These are phyloP conservation scores for Starmerella scarabaei DNA, from an alignment of 805 yeast genomes.

Conservation along the genomic window DNA sequence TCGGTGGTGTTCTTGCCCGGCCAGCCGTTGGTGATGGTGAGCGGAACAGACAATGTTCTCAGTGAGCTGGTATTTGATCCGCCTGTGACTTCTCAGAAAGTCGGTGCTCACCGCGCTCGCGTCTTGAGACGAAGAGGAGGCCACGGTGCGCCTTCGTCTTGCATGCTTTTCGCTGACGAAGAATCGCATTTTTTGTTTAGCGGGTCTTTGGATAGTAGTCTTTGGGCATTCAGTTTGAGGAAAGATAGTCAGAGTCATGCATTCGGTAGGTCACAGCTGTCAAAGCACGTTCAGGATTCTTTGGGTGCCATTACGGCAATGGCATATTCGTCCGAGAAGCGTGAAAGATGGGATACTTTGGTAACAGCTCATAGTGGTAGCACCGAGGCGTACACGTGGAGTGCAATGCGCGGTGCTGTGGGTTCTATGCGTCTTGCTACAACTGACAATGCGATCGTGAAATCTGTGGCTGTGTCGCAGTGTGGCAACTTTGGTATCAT, in stretches of 20 bases:
- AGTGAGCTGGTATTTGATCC: constrained; percentile 93
- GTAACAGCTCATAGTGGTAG: constrained; percentile 80
- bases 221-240: constrained; percentile 86
- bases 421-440: constrained; percentile 58
- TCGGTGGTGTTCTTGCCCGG: constrained; percentile 69
- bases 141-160: constrained; percentile 81
- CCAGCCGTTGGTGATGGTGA: constrained; percentile 78
- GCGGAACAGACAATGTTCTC: constrained; percentile 81
- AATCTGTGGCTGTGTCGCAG: constrained; percentile 64
- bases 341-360: constrained; percentile 88
- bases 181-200: constrained; percentile 74
- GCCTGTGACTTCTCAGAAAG: constrained; percentile 53
- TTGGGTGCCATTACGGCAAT: constrained; percentile 63
- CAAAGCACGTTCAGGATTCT: neutral
- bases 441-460: constrained; percentile 64
- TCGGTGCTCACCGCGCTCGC: constrained; percentile 58
- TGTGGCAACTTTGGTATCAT: constrained; percentile 94
- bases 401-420: constrained; percentile 59
- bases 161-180: constrained; percentile 52
- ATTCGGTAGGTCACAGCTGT: constrained; percentile 35
- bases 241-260: constrained; percentile 96
- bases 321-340: constrained; percentile 60
- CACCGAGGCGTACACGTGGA: constrained; percentile 82
- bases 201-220: constrained; percentile 70
- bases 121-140: constrained; percentile 90